Evolutionary conservation across 305 asterid genomes (phyloP).

Genomic region (Withania somnifera): DNA sequence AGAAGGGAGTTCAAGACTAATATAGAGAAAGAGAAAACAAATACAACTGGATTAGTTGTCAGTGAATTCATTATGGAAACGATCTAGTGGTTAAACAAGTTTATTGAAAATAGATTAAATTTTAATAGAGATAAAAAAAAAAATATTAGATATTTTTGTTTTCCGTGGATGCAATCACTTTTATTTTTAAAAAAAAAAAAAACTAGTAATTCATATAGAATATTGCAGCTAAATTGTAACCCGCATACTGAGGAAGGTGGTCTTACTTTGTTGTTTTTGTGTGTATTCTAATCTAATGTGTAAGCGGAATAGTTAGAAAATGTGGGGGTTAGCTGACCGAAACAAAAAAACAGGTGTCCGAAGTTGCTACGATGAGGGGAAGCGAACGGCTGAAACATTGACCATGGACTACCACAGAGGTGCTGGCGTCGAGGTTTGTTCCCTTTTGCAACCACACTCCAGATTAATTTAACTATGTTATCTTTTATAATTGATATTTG

Average conservation of each 20-base stretch:
- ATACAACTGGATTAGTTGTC: neutral
- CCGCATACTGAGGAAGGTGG: neutral
- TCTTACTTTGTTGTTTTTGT: neutral
- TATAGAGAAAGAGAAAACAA: too few relatives aligned
- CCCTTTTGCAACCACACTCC: neutral
- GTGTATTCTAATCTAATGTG: neutral
- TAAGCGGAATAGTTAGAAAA: neutral
- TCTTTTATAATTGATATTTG: neutral
- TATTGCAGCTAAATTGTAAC: neutral
- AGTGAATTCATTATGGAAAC: neutral
- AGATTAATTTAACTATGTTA: neutral
- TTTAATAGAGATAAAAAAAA: too few relatives aligned
- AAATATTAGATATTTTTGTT: too few relatives aligned
- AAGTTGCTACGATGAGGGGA: slow-evolving; percentile 97
- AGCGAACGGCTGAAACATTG: slow-evolving; percentile 95
- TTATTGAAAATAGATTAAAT: too few relatives aligned
- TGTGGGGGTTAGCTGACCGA: slow-evolving; percentile 11
- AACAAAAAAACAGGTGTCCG: slow-evolving; percentile 66
- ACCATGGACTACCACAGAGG: slow-evolving; percentile 99
- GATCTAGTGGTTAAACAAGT: too few relatives aligned
- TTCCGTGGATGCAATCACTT: too few relatives aligned
- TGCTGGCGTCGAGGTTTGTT: slow-evolving; percentile 79
- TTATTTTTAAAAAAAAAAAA: too few relatives aligned
- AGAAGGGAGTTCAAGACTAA: too few relatives aligned
- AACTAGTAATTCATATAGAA: neutral